Percentiles rank a stretch among this genome's conserved stretches.
phyloP scores from a whole-genome alignment of 257 asterid genomes.

The Nicotiana attenuata region DNA sequence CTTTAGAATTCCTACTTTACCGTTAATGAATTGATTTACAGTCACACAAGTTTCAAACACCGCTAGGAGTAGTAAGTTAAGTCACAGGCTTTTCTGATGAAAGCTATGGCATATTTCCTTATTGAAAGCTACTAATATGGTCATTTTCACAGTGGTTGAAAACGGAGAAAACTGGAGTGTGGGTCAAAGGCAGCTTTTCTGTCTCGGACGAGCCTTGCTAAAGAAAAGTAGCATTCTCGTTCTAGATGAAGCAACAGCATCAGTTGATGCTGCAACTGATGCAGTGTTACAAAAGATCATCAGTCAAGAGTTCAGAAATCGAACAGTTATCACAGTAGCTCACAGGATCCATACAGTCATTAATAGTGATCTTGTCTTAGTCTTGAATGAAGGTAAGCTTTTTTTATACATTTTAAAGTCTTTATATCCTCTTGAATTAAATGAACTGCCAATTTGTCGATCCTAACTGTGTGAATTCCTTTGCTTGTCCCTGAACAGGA shows the following conservation, averaged over 20 bases:
- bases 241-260: constrained; percentile 95
- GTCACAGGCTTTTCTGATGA: neutral
- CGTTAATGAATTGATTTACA: too few species aligned
- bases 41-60: too few species aligned
- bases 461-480: neutral
- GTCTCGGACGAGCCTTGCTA: constrained; percentile 85
- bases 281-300: constrained; percentile 70
- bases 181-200: constrained; percentile 85
- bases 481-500: constrained; percentile 40
- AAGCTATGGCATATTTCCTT: neutral
- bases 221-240: constrained; percentile 83
- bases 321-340: constrained; percentile 85
- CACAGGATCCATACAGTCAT: constrained; percentile 96
- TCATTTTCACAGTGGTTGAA: constrained; percentile 63
- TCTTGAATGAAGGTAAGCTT: constrained; percentile 79
- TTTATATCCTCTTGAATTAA: neutral
- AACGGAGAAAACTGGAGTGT: constrained; percentile 98
- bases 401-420: neutral
- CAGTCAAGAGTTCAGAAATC: constrained; percentile 54
- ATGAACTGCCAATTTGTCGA: neutral
- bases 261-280: constrained; percentile 90
- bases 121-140: constrained; percentile 3
- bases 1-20: too few species aligned
- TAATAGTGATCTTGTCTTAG: constrained; percentile 80
- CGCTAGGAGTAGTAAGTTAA: neutral